Evolutionary conservation across 192 early-diverging fungal species (phyloP).

Genomic region (Backusella mclennaniae): DNA sequence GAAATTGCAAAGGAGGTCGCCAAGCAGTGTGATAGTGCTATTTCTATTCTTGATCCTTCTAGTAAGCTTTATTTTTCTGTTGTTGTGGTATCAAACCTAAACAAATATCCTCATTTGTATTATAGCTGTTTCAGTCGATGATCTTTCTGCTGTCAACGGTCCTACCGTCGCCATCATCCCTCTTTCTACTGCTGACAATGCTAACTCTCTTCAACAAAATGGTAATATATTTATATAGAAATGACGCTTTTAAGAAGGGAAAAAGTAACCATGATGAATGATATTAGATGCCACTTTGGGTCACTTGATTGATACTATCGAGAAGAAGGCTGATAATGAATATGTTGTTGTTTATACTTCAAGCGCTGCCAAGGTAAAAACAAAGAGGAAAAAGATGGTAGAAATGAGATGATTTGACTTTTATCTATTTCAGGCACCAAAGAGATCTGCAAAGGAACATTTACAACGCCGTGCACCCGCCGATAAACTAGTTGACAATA

Average conservation of each 20-base stretch:
- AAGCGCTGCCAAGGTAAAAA: conserved; percentile 25
- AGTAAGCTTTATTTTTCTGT: conserved; percentile 11
- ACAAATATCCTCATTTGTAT: not conserved
- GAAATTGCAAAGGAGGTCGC: conserved; percentile 21
- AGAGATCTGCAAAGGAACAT: not conserved
- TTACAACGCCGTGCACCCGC: conserved; percentile 22
- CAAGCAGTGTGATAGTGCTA: conserved; percentile 19
- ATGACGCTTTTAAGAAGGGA: not conserved
- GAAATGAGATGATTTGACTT: not conserved
- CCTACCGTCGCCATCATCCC: conserved; percentile 18
- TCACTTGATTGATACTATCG: conserved; percentile 17
- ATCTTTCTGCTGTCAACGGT: conserved; percentile 3
- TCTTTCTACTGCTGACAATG: conserved; percentile 17
- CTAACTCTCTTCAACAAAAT: conserved; percentile 22
- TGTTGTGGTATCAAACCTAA: not conserved
- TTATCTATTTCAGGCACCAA: not conserved
- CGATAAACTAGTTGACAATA: not conserved
- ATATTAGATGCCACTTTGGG: conserved; percentile 22
- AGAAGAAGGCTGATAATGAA: conserved; percentile 21
- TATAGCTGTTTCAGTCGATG: conserved; percentile 4
- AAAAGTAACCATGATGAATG: not conserved
- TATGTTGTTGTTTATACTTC: conserved; percentile 39
- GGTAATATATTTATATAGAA: conserved; percentile 22
- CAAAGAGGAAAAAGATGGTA: not conserved
- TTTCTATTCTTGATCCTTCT: conserved; percentile 27